phyloP scores from a whole-genome alignment of 176 grass and related monocot genomes.

The Areca catechu region DNA sequence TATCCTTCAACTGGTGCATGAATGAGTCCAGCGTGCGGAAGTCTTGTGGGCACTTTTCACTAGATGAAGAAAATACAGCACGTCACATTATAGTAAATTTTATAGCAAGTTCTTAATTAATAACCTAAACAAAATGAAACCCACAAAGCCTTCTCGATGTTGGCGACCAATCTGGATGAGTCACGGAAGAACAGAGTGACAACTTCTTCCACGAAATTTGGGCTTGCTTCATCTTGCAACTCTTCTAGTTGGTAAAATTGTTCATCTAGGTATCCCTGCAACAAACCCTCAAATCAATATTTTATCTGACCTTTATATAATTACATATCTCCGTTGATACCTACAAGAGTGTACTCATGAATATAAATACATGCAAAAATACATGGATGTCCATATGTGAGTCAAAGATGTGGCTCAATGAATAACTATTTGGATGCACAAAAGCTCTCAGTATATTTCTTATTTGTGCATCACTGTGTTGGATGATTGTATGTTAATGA shows the following conservation, averaged over 20 bases:
- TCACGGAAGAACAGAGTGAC: constrained; percentile 77
- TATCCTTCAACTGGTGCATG: constrained; percentile 85
- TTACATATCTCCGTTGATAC: too few relatives aligned
- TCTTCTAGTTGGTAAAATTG: constrained; percentile 93
- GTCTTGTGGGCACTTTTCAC: constrained; percentile 71
- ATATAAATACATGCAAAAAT: not conserved
- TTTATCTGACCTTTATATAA: not conserved
- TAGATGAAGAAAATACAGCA: constrained; percentile 22
- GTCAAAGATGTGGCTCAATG: too few relatives aligned
- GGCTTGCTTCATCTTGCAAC: constrained; percentile 86
- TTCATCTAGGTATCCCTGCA: constrained; percentile 87
- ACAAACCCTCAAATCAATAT: constrained; percentile 8
- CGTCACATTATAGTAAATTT: too few relatives aligned
- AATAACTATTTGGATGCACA: too few relatives aligned
- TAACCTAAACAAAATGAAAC: constrained; percentile 3
- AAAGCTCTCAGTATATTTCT: too few relatives aligned
- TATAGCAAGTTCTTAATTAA: too few relatives aligned
- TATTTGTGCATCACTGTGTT: too few relatives aligned
- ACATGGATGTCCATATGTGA: too few relatives aligned
- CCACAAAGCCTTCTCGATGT: constrained; percentile 85
- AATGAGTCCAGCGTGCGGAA: constrained; percentile 74
- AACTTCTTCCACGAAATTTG: constrained; percentile 95
- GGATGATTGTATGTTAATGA: too few relatives aligned
- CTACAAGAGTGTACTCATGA: not conserved
- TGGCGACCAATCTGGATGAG: constrained; percentile 67